Base-by-base conservation (phyloP, 2,329 filamentous ascomycete species). In the Metarhizium rileyi region DNA sequence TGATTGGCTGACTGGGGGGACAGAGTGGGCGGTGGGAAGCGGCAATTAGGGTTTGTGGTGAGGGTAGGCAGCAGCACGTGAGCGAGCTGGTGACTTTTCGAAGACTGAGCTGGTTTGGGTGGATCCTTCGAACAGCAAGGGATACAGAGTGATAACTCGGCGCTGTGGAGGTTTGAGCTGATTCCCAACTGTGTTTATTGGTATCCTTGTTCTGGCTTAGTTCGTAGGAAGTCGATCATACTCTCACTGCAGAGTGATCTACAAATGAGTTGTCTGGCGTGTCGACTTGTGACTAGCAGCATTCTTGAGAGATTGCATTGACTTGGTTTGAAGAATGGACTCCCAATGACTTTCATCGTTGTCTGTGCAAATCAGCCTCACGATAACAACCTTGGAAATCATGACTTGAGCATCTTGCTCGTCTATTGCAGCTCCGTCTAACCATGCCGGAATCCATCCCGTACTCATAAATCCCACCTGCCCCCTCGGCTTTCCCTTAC, bases 11-110 rank as follows among this genome's bases (percentile, higher is more conserved):
- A 7, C 41, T 8, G n/a, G 18, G 18, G 38, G 30, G 38, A 44
- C 7, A 12, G 50, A 58, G 6, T 47, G 20, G 63, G 71, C 72
- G 72, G 71, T 75, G 60, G 63, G 33, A 5, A 6, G 4, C 23
- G 72, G 72, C 72, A 75, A 65, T 72, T 75, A 71, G 70, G 71
- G 70, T 35, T 53, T 16, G 38, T 20, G 14, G 20, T 26, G 10
- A 16, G 20, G 12, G 10, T 42, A 14, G 18, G n/a, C 14, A 18
- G 18, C 26, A n/a, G 47, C 47, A 46, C 50, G 51, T 47, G 45
- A 51, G 20, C 12, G 8, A 6, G n/a, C 36, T 40, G 36, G n/a
- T 40, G 36, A 40, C 36, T 23, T 42, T 33, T 33, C 30, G 20
- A 42, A 25, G 18, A 12, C 7, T 7, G 6, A 3, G 12, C 12